phyloP scores from a whole-genome alignment of 192 early-diverging fungal species.

The Cladochytrium replicatum region DNA sequence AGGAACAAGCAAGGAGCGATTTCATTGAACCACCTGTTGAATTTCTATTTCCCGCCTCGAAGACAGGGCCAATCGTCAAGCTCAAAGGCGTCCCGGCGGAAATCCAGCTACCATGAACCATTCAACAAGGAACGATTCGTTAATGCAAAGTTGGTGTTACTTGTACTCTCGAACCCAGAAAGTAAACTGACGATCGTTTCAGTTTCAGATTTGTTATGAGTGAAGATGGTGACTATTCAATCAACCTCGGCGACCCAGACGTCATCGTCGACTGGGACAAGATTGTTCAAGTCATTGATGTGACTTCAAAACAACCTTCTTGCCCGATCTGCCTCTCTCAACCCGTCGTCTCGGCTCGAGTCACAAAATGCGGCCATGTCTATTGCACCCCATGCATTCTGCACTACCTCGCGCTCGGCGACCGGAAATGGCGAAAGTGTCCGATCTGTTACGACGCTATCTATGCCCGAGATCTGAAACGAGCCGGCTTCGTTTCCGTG shows the following conservation, averaged over 20 bases:
- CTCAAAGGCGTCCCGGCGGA: slow-evolving; percentile 36
- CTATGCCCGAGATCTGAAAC: slow-evolving; percentile 59
- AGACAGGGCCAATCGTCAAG: slow-evolving; percentile 39
- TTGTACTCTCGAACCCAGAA: too few relatives aligned
- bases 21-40: slow-evolving; percentile 78
- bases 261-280: slow-evolving; percentile 57
- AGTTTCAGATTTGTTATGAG: slow-evolving; percentile 75
- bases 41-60: slow-evolving; percentile 74
- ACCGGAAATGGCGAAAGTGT: slow-evolving; percentile 65
- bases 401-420: slow-evolving; percentile 63
- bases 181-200: not conserved
- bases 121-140: slow-evolving; percentile 83
- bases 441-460: slow-evolving; percentile 87
- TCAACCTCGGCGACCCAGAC: slow-evolving; percentile 57
- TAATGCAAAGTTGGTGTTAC: slow-evolving; percentile 74
- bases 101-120: slow-evolving; percentile 43
- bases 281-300: slow-evolving; percentile 61
- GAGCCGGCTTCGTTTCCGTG: slow-evolving; percentile 49
- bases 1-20: too few relatives aligned
- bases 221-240: slow-evolving; percentile 49
- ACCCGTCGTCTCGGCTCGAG: slow-evolving; percentile 65
- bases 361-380: slow-evolving; percentile 87
- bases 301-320: slow-evolving; percentile 20
- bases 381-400: slow-evolving; percentile 78
- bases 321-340: slow-evolving; percentile 90